These are phyloP conservation scores for Lachancea meyersii DNA, from an alignment of 805 yeast species.

Conservation along the genomic window DNA sequence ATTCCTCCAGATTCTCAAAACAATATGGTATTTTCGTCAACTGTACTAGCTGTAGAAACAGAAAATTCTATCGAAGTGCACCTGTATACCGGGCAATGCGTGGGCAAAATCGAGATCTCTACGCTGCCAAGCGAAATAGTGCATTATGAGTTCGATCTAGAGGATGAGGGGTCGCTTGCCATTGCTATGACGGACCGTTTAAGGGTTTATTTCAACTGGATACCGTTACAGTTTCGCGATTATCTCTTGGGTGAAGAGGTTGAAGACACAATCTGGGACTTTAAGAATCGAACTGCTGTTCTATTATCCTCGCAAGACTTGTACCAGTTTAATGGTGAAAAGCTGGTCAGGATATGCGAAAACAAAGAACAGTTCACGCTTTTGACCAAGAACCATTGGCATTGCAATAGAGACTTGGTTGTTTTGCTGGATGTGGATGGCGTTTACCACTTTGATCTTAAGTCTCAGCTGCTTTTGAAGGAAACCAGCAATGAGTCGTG, in stretches of 20 bases:
- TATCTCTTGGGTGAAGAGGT: slow-evolving; percentile 10
- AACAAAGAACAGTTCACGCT: slow-evolving; percentile 21
- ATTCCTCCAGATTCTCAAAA: slow-evolving; percentile 16
- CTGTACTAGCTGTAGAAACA: slow-evolving; percentile 37
- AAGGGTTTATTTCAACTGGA: slow-evolving; percentile 16
- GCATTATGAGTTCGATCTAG: slow-evolving; percentile 18
- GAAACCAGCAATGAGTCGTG: slow-evolving; percentile 19
- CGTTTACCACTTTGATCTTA: slow-evolving; percentile 15
- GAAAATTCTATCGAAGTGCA: slow-evolving; percentile 29
- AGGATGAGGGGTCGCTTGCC: slow-evolving; percentile 17
- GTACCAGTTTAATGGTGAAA: slow-evolving; percentile 9
- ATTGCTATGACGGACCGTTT: slow-evolving; percentile 15
- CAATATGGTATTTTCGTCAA: slow-evolving; percentile 37
- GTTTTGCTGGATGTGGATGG: slow-evolving; percentile 23
- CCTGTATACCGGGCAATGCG: slow-evolving; percentile 34
- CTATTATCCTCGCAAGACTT: slow-evolving; percentile 22
- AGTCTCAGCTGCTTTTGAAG: slow-evolving; percentile 5
- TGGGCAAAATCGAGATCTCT: slow-evolving; percentile 9
- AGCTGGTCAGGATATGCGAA: slow-evolving; percentile 13
- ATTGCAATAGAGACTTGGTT: slow-evolving; percentile 15
- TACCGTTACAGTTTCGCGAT: slow-evolving; percentile 17
- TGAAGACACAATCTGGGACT: slow-evolving; percentile 30
- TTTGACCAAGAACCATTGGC: slow-evolving; percentile 29
- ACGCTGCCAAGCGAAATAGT: slow-evolving; percentile 16
- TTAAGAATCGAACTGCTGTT: slow-evolving; percentile 18